phyloP scores from a whole-genome alignment of 2,329 filamentous ascomycete species.

The Pseudopyrenochaeta lycopersici region DNA sequence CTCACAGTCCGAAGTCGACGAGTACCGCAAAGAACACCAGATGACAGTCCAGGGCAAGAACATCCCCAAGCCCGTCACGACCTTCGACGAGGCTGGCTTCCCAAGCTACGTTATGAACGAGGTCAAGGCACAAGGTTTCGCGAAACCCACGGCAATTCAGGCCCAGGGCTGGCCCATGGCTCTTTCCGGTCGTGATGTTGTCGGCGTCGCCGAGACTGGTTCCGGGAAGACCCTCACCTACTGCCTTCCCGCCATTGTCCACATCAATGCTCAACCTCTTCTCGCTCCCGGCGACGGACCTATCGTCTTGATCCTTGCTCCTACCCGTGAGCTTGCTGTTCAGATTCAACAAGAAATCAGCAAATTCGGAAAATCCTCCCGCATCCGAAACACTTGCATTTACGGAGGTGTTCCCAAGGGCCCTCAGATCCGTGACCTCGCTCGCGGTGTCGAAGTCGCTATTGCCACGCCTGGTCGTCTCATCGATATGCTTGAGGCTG shows the following conservation, averaged over 20 bases:
- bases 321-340: slow-evolving; percentile 96
- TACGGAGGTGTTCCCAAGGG: slow-evolving; percentile 99
- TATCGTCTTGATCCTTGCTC: slow-evolving; percentile 94
- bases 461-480: slow-evolving; percentile 97
- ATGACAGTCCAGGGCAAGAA: slow-evolving; percentile 83
- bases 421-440: slow-evolving; percentile 92
- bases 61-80: slow-evolving; percentile 93
- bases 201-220: slow-evolving; percentile 98
- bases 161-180: slow-evolving; percentile 99
- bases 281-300: slow-evolving; percentile 94
- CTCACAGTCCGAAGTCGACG: slow-evolving; percentile 80
- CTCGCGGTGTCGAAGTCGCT: slow-evolving; percentile 95
- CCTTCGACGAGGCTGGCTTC: slow-evolving; percentile 97
- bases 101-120: slow-evolving; percentile 97
- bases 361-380: slow-evolving; percentile 97
- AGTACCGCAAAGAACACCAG: slow-evolving; percentile 84
- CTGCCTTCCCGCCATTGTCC: slow-evolving; percentile 96
- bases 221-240: slow-evolving; percentile 99
- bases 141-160: slow-evolving; percentile 93
- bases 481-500: slow-evolving; percentile 98
- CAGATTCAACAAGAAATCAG: slow-evolving; percentile 99
- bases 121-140: slow-evolving; percentile 97
- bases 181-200: slow-evolving; percentile 95
- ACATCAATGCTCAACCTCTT: slow-evolving; percentile 99
- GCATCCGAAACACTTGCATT: slow-evolving; percentile 98